These are phyloP conservation scores for Cadophora malorum DNA, from an alignment of 2,329 filamentous ascomycete species.

Conservation along the genomic window DNA sequence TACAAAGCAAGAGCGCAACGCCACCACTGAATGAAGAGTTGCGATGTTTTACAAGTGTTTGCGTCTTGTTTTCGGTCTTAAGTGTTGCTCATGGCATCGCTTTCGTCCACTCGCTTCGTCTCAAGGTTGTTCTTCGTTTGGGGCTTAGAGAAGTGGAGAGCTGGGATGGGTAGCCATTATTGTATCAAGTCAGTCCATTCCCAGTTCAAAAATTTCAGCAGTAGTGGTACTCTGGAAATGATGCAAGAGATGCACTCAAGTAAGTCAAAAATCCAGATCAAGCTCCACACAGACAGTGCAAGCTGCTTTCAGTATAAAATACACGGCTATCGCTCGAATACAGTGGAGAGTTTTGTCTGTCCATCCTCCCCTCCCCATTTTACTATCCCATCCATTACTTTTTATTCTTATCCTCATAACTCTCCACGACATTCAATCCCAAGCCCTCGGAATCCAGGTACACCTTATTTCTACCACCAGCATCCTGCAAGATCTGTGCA, in stretches of 20 bases:
- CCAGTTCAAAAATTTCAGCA: not conserved
- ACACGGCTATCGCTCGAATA: slow-evolving; percentile 46
- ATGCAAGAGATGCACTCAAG: not conserved
- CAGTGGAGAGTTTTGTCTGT: slow-evolving; percentile 54
- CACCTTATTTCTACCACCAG: slow-evolving; percentile 87
- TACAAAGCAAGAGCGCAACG: too few relatives aligned
- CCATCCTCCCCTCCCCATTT: slow-evolving; percentile 18
- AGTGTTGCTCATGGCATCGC: not conserved
- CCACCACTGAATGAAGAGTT: not conserved
- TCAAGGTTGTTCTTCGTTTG: not conserved
- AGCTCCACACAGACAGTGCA: not conserved
- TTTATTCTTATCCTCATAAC: slow-evolving; percentile 52
- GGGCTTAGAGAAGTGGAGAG: not conserved
- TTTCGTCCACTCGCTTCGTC: not conserved
- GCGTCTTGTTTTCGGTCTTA: not conserved
- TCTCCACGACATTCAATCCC: slow-evolving; percentile 82
- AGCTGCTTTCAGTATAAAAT: slow-evolving; percentile 35
- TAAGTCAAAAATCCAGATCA: not conserved
- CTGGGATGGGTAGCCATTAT: too few relatives aligned
- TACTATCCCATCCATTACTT: slow-evolving; percentile 48
- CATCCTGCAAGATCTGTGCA: slow-evolving; percentile 85
- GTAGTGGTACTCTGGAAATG: not conserved
- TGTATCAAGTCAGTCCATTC: not conserved
- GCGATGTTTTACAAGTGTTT: not conserved
- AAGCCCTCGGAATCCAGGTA: slow-evolving; percentile 91